Evolutionary conservation across 306 rosid species (phyloP).

Genomic region (Bauhinia variegata): DNA sequence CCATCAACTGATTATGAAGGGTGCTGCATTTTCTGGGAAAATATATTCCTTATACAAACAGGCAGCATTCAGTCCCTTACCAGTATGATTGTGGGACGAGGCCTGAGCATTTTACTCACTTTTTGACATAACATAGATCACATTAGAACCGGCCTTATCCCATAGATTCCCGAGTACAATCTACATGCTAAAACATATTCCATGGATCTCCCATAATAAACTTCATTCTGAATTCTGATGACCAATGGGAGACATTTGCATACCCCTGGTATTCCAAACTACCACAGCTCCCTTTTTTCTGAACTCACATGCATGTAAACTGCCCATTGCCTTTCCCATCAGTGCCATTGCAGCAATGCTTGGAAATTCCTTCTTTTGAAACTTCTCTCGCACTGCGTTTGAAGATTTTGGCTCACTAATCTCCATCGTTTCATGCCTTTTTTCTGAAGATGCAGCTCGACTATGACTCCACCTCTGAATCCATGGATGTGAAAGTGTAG

Average conservation of each 20-base stretch:
- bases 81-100: conserved; percentile 17
- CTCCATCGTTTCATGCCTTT: conserved; percentile 43
- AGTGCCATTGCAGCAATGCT: conserved; percentile 94
- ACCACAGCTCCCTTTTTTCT: conserved; percentile 57
- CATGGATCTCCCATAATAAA: conserved; percentile 22
- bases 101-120: conserved; percentile 16
- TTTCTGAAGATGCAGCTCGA: conserved; percentile 38
- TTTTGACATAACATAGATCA: background rate
- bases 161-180: conserved; percentile 17
- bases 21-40: background rate
- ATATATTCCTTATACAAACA: background rate
- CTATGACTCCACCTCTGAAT: conserved; percentile 69
- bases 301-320: conserved; percentile 54
- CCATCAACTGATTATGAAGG: no score
- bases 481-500: conserved; percentile 83
- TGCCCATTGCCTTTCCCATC: conserved; percentile 76
- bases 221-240: conserved; percentile 9
- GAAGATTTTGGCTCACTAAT: conserved; percentile 43
- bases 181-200: conserved; percentile 8
- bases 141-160: conserved; percentile 20
- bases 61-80: background rate
- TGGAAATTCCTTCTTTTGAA: conserved; percentile 69
- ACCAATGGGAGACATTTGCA: conserved; percentile 34
- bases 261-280: conserved; percentile 62
- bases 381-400: conserved; percentile 33